Base-by-base conservation (phyloP, 2,329 filamentous ascomycete genomes). In the Phialemonium atrogriseum region DNA sequence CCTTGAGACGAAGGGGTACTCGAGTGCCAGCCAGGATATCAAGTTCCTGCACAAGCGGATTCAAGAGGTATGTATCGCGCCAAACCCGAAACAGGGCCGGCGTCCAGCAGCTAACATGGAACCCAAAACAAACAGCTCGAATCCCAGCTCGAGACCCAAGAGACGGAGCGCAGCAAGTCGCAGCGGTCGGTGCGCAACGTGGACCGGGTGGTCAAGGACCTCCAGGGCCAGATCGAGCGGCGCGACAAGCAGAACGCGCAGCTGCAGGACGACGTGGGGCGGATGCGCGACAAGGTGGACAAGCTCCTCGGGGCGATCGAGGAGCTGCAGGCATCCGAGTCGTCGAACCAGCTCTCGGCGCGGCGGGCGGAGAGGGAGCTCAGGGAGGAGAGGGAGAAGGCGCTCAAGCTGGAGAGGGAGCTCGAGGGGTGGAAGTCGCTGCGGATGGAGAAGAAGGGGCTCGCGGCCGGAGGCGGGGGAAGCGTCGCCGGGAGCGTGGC, bases 1-100 rank as follows among this genome's bases (percentile, higher is more conserved):
- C 53, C 70, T 96, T 7, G 89, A 98, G 63, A 96, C 91, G 25
- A 96, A 96, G 66, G 87, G 88, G 32, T 96, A 94, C 60, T 91
- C 88, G 13, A 93, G 81, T 43, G 84, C 84, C 15, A 94, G 88
- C 55, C 86, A 94, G 49, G 89, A 96, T 58, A 85, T 96, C 45
- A 83, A 91, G 50, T 96, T 95, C 64, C 61, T 96, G 49, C 84
- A 95, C 59, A 89, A 87, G 51, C 77, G 89, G 30, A 86, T 98
- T 43, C 87, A 95, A 64, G 89, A 96, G 73, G 88, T 94, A n/a
- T n/a, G n/a, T n/a, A n/a, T n/a, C n/a, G n/a, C n/a, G n/a, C n/a
- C n/a, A n/a, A n/a, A n/a, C n/a, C n/a, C n/a, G n/a, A n/a, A n/a
- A n/a, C n/a, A n/a, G n/a, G n/a, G n/a, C n/a, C n/a, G n/a, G n/a